These are phyloP conservation scores for Spongospora subterranea DNA, from an alignment of 208 protist species.

Conservation along the genomic window DNA sequence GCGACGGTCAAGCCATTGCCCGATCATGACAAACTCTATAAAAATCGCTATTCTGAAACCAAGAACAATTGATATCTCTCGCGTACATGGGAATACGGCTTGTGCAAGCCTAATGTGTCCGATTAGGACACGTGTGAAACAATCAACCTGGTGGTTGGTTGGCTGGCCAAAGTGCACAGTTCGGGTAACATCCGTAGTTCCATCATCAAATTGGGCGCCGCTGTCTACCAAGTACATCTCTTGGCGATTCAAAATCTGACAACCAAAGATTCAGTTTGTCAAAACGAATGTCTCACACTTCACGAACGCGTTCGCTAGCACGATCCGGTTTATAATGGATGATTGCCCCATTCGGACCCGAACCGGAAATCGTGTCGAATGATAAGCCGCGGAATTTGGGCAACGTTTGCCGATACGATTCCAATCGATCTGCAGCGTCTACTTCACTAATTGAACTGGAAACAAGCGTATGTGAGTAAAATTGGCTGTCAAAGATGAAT, in stretches of 20 bases:
- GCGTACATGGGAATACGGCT: slow-evolving; percentile 59
- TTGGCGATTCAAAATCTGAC: neutral
- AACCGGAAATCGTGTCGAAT: slow-evolving; percentile 69
- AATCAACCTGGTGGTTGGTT: slow-evolving; percentile 49
- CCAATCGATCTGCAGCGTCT: slow-evolving; percentile 7
- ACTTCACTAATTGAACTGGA: neutral
- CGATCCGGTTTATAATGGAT: slow-evolving; percentile 68
- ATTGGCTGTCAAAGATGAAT: slow-evolving; percentile 19
- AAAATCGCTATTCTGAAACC: neutral
- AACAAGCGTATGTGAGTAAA: neutral
- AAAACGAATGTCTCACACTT: neutral
- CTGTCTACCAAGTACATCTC: slow-evolving; percentile 68
- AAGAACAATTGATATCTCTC: neutral
- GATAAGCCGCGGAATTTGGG: slow-evolving; percentile 54
- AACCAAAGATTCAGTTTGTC: neutral
- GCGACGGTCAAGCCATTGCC: too few relatives aligned
- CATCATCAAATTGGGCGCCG: slow-evolving; percentile 70
- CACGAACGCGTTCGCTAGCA: neutral
- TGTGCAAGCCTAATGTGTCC: slow-evolving; percentile 63
- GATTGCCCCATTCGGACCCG: slow-evolving; percentile 71
- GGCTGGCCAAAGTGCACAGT: slow-evolving; percentile 66
- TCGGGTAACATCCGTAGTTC: slow-evolving; percentile 72
- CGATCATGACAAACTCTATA: too few relatives aligned
- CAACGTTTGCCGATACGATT: neutral
- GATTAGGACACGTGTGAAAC: slow-evolving; percentile 69